Base-by-base conservation (phyloP, 2,329 filamentous ascomycete species). In the Elsinoe australis region DNA sequence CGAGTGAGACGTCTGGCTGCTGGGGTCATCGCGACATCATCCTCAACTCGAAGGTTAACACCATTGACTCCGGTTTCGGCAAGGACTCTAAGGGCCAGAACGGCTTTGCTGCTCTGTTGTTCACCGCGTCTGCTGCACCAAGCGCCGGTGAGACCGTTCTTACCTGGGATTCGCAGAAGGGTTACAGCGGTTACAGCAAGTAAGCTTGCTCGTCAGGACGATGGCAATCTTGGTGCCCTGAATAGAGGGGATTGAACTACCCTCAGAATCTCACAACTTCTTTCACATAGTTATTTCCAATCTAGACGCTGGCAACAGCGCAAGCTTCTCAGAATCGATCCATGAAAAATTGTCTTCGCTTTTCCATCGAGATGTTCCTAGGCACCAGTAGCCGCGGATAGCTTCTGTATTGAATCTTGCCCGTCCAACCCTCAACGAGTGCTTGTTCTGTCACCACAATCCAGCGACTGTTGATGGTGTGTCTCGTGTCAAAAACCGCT, bases 1-100 rank as follows among this genome's bases (percentile, higher is more conserved):
- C 36, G 22, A 28, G 22, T 26, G 14, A 41, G 21, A 41, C 36
- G 22, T 24, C 18, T 28, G 36, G 36, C 36, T 41, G 36, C 36
- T 41, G 36, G 36, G 36, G 36, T 41, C 36, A 41, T 28, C 36
- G 36, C 22, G 36, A 41, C 14, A 41, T 41, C 36, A 41, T 41
- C 36, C 36, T 41, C 22, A 14, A 26, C 12, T 24, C 36, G 36
- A 26, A 41, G 19, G 19, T 41, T 26, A 41, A 41, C 22, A 26
- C 36, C 22, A 41, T 41, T 28, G 21, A 41, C 22, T 26, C 19
- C 21, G 19, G 36, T 41, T 24, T 26, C 22, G 36, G 36, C 36
- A 41, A 41, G 36, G 36, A 41, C 18, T 26, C 19, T 17, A 41
- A 15, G 4, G 36, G 36, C 19, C 7, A 28, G 36, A 26, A 41